Evolutionary conservation across 1,284 basidiomycete genomes (phyloP), one percentile per base, ranked within the genome.

Genomic region (Coniophora puteana): DNA sequence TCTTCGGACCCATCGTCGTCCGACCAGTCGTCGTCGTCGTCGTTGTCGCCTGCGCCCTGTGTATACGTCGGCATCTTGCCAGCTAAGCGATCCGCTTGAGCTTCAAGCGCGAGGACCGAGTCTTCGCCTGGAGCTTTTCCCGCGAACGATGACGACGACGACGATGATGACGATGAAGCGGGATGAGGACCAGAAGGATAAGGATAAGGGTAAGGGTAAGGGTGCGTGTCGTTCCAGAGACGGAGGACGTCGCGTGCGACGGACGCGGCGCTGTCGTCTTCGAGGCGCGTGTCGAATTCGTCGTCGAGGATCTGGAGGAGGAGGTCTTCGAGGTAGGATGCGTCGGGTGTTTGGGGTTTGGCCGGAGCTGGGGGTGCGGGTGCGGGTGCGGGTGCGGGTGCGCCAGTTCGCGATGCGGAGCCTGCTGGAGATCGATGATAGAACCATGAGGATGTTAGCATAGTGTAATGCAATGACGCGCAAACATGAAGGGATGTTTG

Each of bases 251-350:
- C 88, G 46, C 61, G 64, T 5, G 89, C 83, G 29, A 95, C 79
- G 6, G 58, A 65, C 45, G 81, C 78, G 1, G 82, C 78, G 40
- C 84, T 89, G 16, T 77, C 89, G 56, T 95, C 92, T 53, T 94
- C 90, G 29, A 95, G 66, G 5, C 74, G 66, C 13, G 80, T 74
- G 23, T 92, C 89, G 54, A 91, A 95, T 55, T 93, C 92, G 54
- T 94, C 89, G 13, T 72, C 70, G 74, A 94, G 81, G 34, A 89
- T 76, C 55, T 89, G 87, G 4, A 86, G 67, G 12, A 95, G 69
- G 50, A 86, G 69, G 40, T 88, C 80, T 52, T 87, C 88, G 43
- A 95, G 64, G 52, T 92, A 89, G 52, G 79, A 69, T 16, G 72
- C 72, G 53, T 93, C 91, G 1, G 87, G 81, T n/a, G n/a, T n/a